Evolutionary conservation across 2,329 filamentous ascomycete genomes (phyloP).

Genomic region (Tolypocladium nubicola): DNA sequence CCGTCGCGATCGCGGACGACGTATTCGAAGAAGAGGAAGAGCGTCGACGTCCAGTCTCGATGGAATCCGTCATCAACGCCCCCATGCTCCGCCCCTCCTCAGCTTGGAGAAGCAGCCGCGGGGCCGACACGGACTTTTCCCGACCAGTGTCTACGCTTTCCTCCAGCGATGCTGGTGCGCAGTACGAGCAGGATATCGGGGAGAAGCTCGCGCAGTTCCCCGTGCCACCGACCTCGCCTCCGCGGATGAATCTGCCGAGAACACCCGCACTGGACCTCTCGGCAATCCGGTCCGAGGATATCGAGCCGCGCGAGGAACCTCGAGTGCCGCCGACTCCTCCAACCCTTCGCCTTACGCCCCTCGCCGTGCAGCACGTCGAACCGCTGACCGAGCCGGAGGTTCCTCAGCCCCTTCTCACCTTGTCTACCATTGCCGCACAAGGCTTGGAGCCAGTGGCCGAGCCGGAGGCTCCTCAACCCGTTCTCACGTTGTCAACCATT

Average conservation of each 20-base stretch:
- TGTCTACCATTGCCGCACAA: slow-evolving; percentile 14
- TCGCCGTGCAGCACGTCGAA: slow-evolving; percentile 19
- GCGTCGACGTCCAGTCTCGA: slow-evolving; percentile 24
- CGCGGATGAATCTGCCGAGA: slow-evolving; percentile 16
- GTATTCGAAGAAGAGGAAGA: slow-evolving; percentile 3
- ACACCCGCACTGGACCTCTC: slow-evolving; percentile 31
- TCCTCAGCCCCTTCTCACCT: slow-evolving; percentile 9
- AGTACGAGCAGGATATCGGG: slow-evolving; percentile 39
- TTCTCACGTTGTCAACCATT: slow-evolving; percentile 16
- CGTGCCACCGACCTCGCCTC: slow-evolving; percentile 35
- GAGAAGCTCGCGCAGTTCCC: slow-evolving; percentile 45
- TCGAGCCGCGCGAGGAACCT: slow-evolving; percentile 31
- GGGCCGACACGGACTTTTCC: slow-evolving; percentile 16
- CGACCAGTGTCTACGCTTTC: slow-evolving; percentile 37
- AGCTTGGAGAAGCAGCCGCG: slow-evolving; percentile 14
- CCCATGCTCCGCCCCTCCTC: slow-evolving; percentile 12
- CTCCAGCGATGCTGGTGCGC: slow-evolving; percentile 42
- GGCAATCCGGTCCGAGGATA: slow-evolving; percentile 29
- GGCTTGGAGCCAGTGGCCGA: slow-evolving; percentile 15
- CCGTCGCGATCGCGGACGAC: slow-evolving; percentile 28
- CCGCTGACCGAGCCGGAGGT: slow-evolving; percentile 15
- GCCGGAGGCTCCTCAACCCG: slow-evolving; percentile 10
- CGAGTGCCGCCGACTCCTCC: slow-evolving; percentile 18
- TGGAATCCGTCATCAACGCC: slow-evolving; percentile 28
- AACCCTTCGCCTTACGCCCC: slow-evolving; percentile 14